phyloP scores from a whole-genome alignment of 2,329 filamentous ascomycete species.

The Pseudopithomyces maydicus region DNA sequence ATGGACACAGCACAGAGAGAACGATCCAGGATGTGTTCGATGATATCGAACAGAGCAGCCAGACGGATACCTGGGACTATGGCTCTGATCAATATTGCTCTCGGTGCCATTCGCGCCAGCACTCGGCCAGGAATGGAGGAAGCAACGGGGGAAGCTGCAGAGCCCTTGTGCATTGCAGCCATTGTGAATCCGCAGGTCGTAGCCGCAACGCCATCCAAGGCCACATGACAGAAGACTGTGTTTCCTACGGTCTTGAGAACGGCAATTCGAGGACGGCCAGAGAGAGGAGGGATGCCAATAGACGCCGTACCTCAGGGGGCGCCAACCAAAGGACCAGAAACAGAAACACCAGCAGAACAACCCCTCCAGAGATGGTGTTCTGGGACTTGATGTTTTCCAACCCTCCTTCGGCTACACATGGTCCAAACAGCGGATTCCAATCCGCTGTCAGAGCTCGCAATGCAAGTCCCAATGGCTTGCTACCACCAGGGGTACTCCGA shows the following conservation, averaged over 20 bases:
- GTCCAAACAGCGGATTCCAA: no score
- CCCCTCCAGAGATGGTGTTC: no score
- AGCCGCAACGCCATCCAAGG: no score
- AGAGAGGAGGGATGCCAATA: background rate
- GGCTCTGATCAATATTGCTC: no score
- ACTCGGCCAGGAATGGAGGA: constrained; percentile 10
- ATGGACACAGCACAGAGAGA: background rate
- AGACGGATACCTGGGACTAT: constrained; percentile 2
- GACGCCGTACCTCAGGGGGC: no score
- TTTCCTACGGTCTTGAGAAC: background rate
- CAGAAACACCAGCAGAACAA: no score
- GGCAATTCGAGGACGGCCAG: background rate
- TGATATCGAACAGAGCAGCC: constrained; percentile 8
- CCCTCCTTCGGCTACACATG: no score
- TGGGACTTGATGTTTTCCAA: no score
- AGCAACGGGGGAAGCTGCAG: background rate
- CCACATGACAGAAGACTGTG: background rate
- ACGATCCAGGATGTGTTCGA: constrained; percentile 13
- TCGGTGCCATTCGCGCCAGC: constrained; percentile 18
- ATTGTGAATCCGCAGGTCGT: background rate
- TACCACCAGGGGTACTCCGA: no score
- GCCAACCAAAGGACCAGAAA: no score
- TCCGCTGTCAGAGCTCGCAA: no score
- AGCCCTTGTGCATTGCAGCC: background rate
- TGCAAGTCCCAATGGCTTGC: no score